Base-by-base conservation (phyloP, 1,284 basidiomycete genomes). In the Puccinia polysora region DNA sequence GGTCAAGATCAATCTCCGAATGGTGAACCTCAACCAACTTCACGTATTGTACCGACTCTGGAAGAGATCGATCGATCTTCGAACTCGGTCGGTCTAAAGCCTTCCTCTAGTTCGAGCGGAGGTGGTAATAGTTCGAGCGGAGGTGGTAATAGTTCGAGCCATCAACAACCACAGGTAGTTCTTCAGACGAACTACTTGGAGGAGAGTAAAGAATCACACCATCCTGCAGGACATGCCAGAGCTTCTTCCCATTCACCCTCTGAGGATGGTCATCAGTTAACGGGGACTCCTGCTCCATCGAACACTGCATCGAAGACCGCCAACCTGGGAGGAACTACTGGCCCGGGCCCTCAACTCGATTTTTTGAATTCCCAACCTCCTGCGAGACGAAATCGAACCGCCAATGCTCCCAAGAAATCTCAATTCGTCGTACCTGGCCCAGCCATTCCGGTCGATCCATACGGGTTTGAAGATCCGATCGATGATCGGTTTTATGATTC, bases 391-490 rank as follows among this genome's bases (percentile, higher is more conserved):
- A 81, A 80, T 43, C 86, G 84, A 75, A 79, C 81, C 10, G 74
- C 47, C 68, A 65, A 74, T 74, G n/a, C n/a, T n/a, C 12, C 87
- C 86, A 84, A 83, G 84, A 14, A 80, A 10, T 45, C 65, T 0
- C 65, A 56, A 30, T 59, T 58, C 32, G 43, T 56, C 14, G 55
- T 90, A 74, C 86, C 86, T 0, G 87, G 85, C 0, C 83, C 85
- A 0, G 84, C 86, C 34, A 90, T 91, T 0, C 81, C 84, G 38
- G 85, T 94, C 64, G 87, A 90, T 76, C 85, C 88, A 0, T 81
- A 89, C 74, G 85, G 85, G 18, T 92, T 97, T 76, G 87, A 89
- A 74, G 93, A 97, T 80, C 93, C 93, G 14, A 83, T 96, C 32
- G 85, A 84, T 75, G 89, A 92, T 74, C 81, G 80, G 56, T 96